Conservation (phyloP, 306 rosid genomes). For the Quercus wislizeni region DNA sequence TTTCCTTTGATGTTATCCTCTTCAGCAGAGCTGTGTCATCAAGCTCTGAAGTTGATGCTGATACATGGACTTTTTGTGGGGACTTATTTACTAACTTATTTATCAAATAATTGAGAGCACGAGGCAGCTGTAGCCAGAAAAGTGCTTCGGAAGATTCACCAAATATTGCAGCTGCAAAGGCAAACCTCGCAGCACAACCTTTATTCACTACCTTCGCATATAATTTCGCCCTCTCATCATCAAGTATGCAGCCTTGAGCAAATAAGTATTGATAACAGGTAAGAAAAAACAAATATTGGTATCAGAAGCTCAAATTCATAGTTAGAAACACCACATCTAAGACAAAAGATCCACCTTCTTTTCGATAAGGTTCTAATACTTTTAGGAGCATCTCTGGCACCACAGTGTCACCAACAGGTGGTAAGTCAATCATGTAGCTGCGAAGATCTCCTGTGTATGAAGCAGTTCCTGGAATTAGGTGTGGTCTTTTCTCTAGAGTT, state of each 20-base stretch:
- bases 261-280: constrained; percentile 25
- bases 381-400: constrained; percentile 95
- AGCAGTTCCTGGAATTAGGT: constrained; percentile 73
- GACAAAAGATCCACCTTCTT: constrained; percentile 60
- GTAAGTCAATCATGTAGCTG: constrained; percentile 64
- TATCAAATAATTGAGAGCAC: constrained; percentile 75
- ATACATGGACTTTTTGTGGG: constrained; percentile 35
- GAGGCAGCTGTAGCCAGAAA: constrained; percentile 92
- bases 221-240: constrained; percentile 86
- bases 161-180: constrained; percentile 86
- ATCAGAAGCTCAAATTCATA: constrained; percentile 1
- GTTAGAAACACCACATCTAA: constrained; percentile 23
- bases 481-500: constrained; percentile 69
- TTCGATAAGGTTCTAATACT: constrained; percentile 89
- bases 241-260: constrained; percentile 79
- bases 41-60: constrained; percentile 45
- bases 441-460: constrained; percentile 73
- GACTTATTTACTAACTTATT: constrained; percentile 62
- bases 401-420: constrained; percentile 79
- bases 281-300: constrained; percentile 20
- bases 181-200: constrained; percentile 81
- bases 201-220: constrained; percentile 79
- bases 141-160: constrained; percentile 94
- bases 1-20: constrained; percentile 86
- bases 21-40: constrained; percentile 61